Evolutionary conservation across 2,329 filamentous ascomycete genomes (phyloP), one percentile per base, ranked within the genome.

Genomic region (Arthrobotrys iridis): DNA sequence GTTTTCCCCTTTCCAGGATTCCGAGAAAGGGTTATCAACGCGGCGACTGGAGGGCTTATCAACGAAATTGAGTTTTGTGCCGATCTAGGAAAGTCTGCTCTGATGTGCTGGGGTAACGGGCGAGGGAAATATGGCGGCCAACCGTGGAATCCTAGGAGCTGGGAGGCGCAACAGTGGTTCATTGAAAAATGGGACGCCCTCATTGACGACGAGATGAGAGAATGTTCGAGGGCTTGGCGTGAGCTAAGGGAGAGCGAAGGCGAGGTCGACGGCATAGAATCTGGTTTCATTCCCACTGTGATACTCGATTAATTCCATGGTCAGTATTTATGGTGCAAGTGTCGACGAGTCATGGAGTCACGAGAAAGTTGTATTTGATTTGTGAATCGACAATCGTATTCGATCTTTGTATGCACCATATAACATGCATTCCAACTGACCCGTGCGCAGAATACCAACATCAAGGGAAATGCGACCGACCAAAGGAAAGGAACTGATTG

Each of bases 91-190:
- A 67, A 18, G n/a, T 37, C 33, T 4, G 63, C 71, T 6, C 35
- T 75, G 4, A 43, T 75, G n/a, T 75, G 71, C 37, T 75, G 71
- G 71, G 58, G 57, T 24, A 64, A 26, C 10, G 71, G 63, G 24
- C 20, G 22, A 3, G 71, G 71, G 3, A 50, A 64, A 22, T 35
- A 59, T 33, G 71, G 71, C 8, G 71, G 71, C 2, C 45, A 75
- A 40, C 63, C 71, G 1, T 75, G 71, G 71, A 50, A 75, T 30
- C 57, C 71, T 2, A 68, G 40, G 22, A 75, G 71, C 26, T 75
- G 71, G 71, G 71, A 75, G 28, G 48, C 64, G 1, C 52, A 59
- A 15, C 71, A 63, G 3, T 75, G 71, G 71, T 75, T 75, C 30
- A 28, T 75, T 2, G 35, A 52, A 18, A 75, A 75, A 15, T 75